These are phyloP conservation scores for Discostella stelligera DNA, from an alignment of 352 stramenopile species.

Conservation along the genomic window DNA sequence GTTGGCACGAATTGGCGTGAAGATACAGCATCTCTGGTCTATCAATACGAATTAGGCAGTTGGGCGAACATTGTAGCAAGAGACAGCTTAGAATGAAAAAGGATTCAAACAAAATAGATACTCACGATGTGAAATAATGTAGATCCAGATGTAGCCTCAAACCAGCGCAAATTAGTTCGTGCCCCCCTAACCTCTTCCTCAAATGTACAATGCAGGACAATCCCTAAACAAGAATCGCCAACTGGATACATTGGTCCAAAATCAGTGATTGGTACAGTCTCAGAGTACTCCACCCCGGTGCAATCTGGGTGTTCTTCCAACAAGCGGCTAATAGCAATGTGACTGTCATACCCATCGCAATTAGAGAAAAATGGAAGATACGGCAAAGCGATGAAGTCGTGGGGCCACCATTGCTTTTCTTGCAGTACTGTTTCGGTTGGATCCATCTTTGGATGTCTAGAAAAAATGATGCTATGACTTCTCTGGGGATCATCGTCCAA, in stretches of 20 bases:
- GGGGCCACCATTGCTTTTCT: constrained; percentile 28
- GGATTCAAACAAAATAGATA: not conserved
- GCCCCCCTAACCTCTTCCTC: constrained; percentile 81
- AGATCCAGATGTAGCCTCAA: constrained; percentile 54
- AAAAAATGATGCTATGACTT: not conserved
- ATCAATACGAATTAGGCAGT: not conserved
- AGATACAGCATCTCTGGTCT: constrained; percentile 57
- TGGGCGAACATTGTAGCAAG: not conserved
- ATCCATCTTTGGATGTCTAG: constrained; percentile 21
- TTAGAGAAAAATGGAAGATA: constrained; percentile 97
- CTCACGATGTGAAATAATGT: constrained; percentile 73
- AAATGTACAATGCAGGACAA: constrained; percentile 87
- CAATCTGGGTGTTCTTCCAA: constrained; percentile 93
- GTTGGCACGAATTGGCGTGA: constrained; percentile 39
- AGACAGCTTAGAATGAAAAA: not conserved
- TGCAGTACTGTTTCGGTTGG: constrained; percentile 28
- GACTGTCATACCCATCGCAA: constrained; percentile 91
- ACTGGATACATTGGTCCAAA: constrained; percentile 62
- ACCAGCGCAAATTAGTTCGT: constrained; percentile 65
- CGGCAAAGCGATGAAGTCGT: constrained; percentile 79
- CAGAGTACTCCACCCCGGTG: constrained; percentile 84
- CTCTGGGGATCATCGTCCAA: constrained; percentile 9
- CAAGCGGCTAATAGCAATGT: constrained; percentile 91
- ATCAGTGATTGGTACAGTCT: constrained; percentile 90
- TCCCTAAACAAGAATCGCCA: constrained; percentile 47